Base-by-base conservation (phyloP, 2,329 filamentous ascomycete genomes). In the Achaetomium macrosporum region DNA sequence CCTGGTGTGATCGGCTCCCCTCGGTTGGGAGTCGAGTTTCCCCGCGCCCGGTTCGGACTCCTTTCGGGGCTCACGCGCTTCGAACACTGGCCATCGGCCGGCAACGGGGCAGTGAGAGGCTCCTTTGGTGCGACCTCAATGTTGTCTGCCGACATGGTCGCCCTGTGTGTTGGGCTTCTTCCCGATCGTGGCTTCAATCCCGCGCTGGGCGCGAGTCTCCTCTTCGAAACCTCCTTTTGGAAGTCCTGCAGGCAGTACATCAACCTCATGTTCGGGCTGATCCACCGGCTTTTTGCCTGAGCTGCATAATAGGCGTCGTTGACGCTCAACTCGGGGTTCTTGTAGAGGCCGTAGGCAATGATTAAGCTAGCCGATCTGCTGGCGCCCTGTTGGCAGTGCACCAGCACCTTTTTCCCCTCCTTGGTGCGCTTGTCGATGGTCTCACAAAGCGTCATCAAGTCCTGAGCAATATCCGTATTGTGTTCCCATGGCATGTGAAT, bases 171-270 rank as follows among this genome's bases (percentile, higher is more conserved):
- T 8, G 80, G 76, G 55, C 78, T 82, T 55, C 78, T 72, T 43
- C 76, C 79, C 17, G 69, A 70, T 35, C 74, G 73, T 25, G 70
- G 73, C 68, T 76, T 71, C 63, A 78, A 66, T 59, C 79, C 69
- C 57, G 77, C 73, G 29, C 68, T 70, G 15, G 72, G 68, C 1
- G 70, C 63, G 4, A 69, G 56, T 58, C 71, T 77, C 66, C 73
- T 80, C 63, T 75, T 77, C 1, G 76, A 69, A 3, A 85, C 67
- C 45, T 84, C 75, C 63, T 85, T 85, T 60, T 85, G 82, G 65
- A 91, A 92, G 64, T 92, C 88, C 66, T 91, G 88, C 44, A 95
- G 73, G 60, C 89, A 90, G 76, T 93, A 93, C 77, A 95, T 90
- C 60, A 95, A 76, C 60, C 88, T 88, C 89, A 95, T 95, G 68